These are phyloP conservation scores for Durusdinium trenchii DNA, from an alignment of 73 alveolate species.

Conservation along the genomic window DNA sequence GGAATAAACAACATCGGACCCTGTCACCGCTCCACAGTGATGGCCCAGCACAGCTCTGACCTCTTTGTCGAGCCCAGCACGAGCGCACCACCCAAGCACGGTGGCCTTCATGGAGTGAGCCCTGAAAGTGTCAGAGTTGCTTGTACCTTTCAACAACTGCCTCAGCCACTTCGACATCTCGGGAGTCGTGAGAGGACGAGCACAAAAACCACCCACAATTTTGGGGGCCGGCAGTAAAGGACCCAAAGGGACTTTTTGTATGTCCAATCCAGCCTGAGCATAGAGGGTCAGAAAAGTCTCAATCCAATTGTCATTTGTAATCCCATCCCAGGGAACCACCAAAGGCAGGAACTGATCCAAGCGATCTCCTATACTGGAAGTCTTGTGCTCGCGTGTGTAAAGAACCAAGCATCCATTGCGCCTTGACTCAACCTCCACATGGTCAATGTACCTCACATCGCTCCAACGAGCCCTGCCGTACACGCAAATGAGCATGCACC, in stretches of 20 bases:
- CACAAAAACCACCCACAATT: neutral
- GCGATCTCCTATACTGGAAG: neutral
- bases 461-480: neutral
- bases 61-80: neutral
- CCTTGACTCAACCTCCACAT: neutral
- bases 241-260: neutral
- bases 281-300: neutral
- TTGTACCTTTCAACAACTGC: neutral
- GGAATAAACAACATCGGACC: neutral
- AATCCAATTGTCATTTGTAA: neutral
- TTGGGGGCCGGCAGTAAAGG: conserved; percentile 1
- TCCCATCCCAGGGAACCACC: neutral
- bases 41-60: neutral
- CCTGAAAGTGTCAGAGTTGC: neutral
- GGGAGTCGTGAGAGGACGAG: neutral
- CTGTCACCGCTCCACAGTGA: neutral
- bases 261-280: neutral
- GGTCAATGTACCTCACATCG: neutral
- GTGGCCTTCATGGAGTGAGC: neutral
- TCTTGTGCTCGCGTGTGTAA: neutral
- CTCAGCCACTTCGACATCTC: neutral
- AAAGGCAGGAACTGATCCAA: neutral
- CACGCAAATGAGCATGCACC: neutral
- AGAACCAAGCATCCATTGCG: neutral
- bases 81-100: neutral